phyloP scores from a whole-genome alignment of 2,329 filamentous ascomycete species.

The Trichoderma koningiopsis region DNA sequence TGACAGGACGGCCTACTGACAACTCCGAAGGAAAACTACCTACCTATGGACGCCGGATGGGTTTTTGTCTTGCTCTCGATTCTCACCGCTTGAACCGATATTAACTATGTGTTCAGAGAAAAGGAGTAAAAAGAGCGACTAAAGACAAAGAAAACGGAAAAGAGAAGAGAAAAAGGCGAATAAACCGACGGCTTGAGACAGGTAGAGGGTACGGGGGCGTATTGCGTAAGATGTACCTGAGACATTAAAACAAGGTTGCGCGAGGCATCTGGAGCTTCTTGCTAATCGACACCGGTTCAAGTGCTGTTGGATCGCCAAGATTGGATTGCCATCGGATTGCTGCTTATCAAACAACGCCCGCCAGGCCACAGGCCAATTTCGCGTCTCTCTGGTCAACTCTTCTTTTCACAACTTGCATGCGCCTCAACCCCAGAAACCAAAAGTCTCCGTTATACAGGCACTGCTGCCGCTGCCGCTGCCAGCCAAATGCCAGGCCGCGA shows the following conservation, averaged over 20 bases:
- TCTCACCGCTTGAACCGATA: not conserved
- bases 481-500: not conserved
- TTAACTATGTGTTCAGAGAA: not conserved
- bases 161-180: not conserved
- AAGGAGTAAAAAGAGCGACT: not conserved
- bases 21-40: not conserved
- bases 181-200: not conserved
- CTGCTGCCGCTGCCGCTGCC: not conserved
- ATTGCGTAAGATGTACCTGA: slow-evolving; percentile 16
- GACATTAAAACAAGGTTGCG: slow-evolving; percentile 15
- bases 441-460: not conserved
- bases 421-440: not conserved
- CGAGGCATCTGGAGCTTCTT: not conserved
- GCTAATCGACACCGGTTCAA: slow-evolving; percentile 4
- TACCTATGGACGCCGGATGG: no score
- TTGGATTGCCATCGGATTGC: not conserved
- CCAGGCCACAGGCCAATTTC: not conserved
- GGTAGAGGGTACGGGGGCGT: slow-evolving; percentile 13
- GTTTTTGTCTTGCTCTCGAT: not conserved
- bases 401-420: not conserved
- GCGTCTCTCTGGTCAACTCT: not conserved
- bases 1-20: no score
- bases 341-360: not conserved
- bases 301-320: not conserved
- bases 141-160: not conserved